Evolutionary conservation across 805 yeast species (phyloP).

Genomic region (Candida saitoana): DNA sequence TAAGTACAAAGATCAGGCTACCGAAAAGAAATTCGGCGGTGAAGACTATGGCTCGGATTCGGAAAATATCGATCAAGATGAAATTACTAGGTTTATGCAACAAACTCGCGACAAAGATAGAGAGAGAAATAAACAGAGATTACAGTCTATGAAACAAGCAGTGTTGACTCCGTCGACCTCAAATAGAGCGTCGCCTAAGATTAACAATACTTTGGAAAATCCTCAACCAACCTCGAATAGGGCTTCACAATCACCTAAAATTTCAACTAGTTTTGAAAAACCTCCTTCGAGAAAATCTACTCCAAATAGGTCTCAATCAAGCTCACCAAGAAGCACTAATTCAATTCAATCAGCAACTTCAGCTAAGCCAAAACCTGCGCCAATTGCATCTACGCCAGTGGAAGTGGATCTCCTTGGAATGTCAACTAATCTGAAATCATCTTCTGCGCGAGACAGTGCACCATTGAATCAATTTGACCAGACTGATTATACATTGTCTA

Average conservation of each 20-base stretch:
- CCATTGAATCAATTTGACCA: conserved; percentile 37
- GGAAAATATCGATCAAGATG: conserved; percentile 42
- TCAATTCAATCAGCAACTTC: neutral
- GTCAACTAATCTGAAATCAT: conserved; percentile 6
- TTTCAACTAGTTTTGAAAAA: no score
- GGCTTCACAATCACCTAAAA: no score
- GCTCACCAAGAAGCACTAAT: neutral
- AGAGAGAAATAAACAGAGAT: conserved; percentile 27
- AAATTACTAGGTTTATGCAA: conserved; percentile 36
- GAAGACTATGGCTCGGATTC: conserved; percentile 47
- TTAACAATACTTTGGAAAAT: neutral
- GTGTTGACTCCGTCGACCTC: conserved; percentile 1
- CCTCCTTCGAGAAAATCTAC: neutral
- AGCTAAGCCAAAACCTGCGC: neutral
- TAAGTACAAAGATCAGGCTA: conserved; percentile 40
- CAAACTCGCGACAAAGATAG: conserved; percentile 33
- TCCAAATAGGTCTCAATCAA: neutral
- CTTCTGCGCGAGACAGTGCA: conserved; percentile 7
- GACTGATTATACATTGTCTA: conserved; percentile 44
- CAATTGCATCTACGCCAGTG: conserved; percentile 8
- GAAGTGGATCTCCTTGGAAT: conserved; percentile 29
- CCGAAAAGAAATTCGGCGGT: conserved; percentile 28
- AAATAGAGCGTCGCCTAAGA: neutral
- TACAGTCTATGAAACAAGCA: conserved; percentile 9
- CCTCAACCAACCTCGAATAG: neutral